Conservation (phyloP, 2,329 filamentous ascomycete species). For the Bipolaris oryzae region DNA sequence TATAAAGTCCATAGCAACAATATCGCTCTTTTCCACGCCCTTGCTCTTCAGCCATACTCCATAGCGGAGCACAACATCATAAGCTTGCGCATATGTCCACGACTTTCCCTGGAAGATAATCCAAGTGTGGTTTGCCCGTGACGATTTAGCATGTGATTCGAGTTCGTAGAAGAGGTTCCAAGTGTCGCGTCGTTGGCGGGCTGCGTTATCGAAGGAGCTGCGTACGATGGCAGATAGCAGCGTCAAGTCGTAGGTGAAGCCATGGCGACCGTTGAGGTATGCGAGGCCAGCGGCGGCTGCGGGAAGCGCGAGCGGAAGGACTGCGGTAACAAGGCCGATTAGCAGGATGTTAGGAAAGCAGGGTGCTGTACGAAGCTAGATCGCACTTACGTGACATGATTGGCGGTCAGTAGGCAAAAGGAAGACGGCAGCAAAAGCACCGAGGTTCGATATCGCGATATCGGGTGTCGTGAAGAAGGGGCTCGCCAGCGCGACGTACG, state of each 20-base stretch:
- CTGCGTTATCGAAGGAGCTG: conserved; percentile 51
- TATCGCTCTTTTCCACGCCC: conserved; percentile 43
- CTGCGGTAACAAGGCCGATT: conserved; percentile 18
- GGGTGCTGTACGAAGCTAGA: neutral
- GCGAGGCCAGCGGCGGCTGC: conserved; percentile 54
- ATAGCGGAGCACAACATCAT: conserved; percentile 42
- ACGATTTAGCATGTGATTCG: conserved; percentile 38
- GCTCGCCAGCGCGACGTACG: neutral
- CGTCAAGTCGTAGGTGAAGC: conserved; percentile 65
- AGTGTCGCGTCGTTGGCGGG: conserved; percentile 63
- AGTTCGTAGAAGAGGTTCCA: conserved; percentile 61
- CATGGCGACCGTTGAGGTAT: conserved; percentile 72
- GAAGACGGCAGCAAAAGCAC: neutral
- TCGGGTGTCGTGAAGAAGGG: neutral
- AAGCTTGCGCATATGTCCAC: conserved; percentile 46
- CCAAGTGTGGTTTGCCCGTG: conserved; percentile 36
- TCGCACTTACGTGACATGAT: conserved; percentile 12
- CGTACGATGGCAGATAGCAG: conserved; percentile 63
- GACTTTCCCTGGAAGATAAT: conserved; percentile 42
- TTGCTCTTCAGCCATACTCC: conserved; percentile 47
- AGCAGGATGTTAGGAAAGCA: neutral
- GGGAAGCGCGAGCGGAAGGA: conserved; percentile 37
- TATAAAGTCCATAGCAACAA: conserved; percentile 49
- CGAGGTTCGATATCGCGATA: neutral
- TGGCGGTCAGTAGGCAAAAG: neutral